Base-by-base conservation (phyloP, 2,329 filamentous ascomycete genomes). In the Colletotrichum orbiculare region DNA sequence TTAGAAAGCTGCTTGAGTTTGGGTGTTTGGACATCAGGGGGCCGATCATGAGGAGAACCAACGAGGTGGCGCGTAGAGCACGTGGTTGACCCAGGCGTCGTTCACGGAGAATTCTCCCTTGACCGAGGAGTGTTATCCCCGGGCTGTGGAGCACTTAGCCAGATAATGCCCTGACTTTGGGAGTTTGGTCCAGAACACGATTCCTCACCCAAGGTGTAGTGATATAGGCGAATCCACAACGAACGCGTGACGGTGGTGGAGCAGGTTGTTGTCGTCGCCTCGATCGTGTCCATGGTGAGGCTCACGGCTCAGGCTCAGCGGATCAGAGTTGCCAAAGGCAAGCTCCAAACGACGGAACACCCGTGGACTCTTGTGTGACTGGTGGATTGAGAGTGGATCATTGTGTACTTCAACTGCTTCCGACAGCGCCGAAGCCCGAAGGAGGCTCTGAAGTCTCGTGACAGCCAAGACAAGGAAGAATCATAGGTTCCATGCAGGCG, bases 231-330 rank as follows among this genome's bases (percentile, higher is more conserved):
- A 10, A 56, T 47, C 25, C 39, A 38, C 46, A 48, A 50, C 35
- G n/a, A 37, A 25, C 50, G 25, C 45, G 57, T 65, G 52, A 50
- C 25, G 13, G 13, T 15, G 45, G 61, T 64, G 61, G 45, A 54
- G 41, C 43, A 48, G 2, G 37, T 39, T 25, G 37, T 17, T n/a
- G 25, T 60, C 43, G 47, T 41, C 38, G 13, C 50, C 11, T 41
- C 38, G 45, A 37, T 43, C 43, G 3, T 58, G 46, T 49, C 55
- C 38, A 11, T 43, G n/a, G 54, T 45, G 46, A 50, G 54, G 43
- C 34, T 56, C 55, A 17, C 43, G 54, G 43, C 34, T 56, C 55
- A 17, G n/a, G 43, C n/a, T 7, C 10, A 15, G 33, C 47, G 1
- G 10, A 12, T n/a, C 17, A 42, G 25, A 5, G 25, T 5, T 38